A percentile compares a stretch with the other conserved stretches of the same genome.
phyloP scores from a whole-genome alignment of 768 basidiomycete species.

The Leucocoprinus leucothites region DNA sequence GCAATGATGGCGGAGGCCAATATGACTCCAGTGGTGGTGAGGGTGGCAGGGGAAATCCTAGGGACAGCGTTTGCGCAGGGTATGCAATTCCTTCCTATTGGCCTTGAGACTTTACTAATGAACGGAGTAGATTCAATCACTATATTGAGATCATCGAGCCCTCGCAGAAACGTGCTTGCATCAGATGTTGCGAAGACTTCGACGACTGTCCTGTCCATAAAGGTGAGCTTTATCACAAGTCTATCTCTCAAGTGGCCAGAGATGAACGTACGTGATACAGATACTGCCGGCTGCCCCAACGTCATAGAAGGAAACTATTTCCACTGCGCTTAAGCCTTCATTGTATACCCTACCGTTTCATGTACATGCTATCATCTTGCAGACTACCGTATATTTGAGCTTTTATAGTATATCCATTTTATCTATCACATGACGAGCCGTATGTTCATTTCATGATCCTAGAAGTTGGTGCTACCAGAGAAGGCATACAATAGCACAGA shows the following conservation, averaged over 20 bases:
- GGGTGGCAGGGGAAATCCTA: slow-evolving; percentile 46
- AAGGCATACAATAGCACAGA: too few species aligned
- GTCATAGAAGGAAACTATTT: slow-evolving; percentile 54
- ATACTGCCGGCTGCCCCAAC: slow-evolving; percentile 46
- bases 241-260: background rate
- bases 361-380: background rate
- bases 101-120: background rate
- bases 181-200: slow-evolving; percentile 54
- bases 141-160: slow-evolving; percentile 59
- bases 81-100: slow-evolving; percentile 18
- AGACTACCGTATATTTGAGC: too few species aligned
- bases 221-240: slow-evolving; percentile 31
- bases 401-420: too few species aligned
- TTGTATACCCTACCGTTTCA: background rate
- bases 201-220: slow-evolving; percentile 46
- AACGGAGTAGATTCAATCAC: slow-evolving; percentile 43
- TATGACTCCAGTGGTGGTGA: too few species aligned
- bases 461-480: too few species aligned
- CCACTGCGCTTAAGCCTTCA: slow-evolving; percentile 42
- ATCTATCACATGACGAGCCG: too few species aligned
- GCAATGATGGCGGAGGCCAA: slow-evolving; percentile 47
- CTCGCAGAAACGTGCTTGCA: slow-evolving; percentile 46
- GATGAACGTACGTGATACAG: slow-evolving; percentile 19
- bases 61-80: slow-evolving; percentile 47
- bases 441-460: too few species aligned